Conservation (phyloP, 2,329 filamentous ascomycete genomes). For the Fusarium subtropicale region DNA sequence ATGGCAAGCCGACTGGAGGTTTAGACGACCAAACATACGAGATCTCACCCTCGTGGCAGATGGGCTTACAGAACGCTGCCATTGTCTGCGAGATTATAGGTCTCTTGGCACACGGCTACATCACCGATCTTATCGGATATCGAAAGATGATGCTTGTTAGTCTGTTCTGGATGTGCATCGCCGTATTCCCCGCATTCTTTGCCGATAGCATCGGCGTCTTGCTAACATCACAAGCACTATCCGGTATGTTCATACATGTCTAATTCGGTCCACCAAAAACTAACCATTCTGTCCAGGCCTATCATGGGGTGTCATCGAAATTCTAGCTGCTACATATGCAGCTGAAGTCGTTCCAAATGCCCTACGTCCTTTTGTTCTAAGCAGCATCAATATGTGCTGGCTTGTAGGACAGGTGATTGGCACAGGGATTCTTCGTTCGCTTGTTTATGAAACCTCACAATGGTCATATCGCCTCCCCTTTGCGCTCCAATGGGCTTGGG, state of each 20-base stretch:
- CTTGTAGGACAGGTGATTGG: constrained; percentile 56
- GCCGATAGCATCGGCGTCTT: constrained; percentile 50
- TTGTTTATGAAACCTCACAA: constrained; percentile 49
- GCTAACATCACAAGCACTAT: constrained; percentile 52
- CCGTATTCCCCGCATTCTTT: constrained; percentile 56
- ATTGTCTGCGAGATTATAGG: constrained; percentile 50
- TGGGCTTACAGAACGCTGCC: constrained; percentile 41
- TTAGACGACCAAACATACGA: constrained; percentile 50
- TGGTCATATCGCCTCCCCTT: constrained; percentile 51
- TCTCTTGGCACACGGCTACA: constrained; percentile 55
- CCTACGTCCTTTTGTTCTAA: constrained; percentile 51
- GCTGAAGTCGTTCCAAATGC: constrained; percentile 53
- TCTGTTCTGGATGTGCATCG: constrained; percentile 51
- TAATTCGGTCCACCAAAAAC: background rate
- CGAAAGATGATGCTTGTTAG: constrained; percentile 54
- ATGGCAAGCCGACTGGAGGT: constrained; percentile 2
- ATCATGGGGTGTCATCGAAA: constrained; percentile 53
- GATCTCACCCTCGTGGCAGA: constrained; percentile 48
- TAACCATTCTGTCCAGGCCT: constrained; percentile 36
- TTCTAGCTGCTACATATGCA: constrained; percentile 55
- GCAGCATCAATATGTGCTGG: constrained; percentile 58
- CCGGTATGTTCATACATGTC: constrained; percentile 21
- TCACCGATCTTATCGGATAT: constrained; percentile 54
- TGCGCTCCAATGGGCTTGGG: constrained; percentile 57
- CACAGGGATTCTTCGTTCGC: constrained; percentile 51